Base-by-base conservation (phyloP, 768 basidiomycete species). In the Termitomyces sp. region DNA sequence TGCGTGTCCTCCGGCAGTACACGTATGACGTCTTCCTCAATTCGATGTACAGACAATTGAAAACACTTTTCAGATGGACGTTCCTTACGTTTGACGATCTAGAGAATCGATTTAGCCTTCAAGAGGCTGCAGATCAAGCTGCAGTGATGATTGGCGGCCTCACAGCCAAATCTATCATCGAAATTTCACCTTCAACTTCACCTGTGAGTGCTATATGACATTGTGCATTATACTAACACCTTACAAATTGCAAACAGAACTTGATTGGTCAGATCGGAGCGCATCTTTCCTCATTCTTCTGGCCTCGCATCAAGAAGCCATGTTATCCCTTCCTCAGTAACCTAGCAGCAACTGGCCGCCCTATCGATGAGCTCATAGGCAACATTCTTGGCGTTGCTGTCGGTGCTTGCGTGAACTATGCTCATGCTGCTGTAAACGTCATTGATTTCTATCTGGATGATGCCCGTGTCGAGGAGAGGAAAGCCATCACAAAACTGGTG, bases 391-490 rank as follows among this genome's bases (percentile, higher is more conserved):
- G 81, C 1, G 69, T 85, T 12, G 79, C 79, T 3, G 76, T 83
- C 17, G 75, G 78, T 0, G 75, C 76, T 14, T 77, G 78, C 2
- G 79, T 81, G 40, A 81, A 79, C 66, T 75, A 76, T 53, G 77
- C 80, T 0, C 81, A 84, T 65, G 79, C 77, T 10, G 76, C 76
- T 20, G 74, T 77, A 7, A 73, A 81, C 43, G 76, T 84, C 29
- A 69, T 86, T 51, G 79, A 85, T 64, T 84, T 84, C 71, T 85
- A 83, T 69, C 68, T 86, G 29, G 77, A 78, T 48, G 78, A 78
- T 45, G 69, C 66, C n/a, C 74, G 72, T 15, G 73, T 71, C 10
- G 69, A 69, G 51, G 79, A 84, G 63, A 69, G 74, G 10, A 71
- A 66, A 1, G 73, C 77, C 20, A 78, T 83, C 40, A 49, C 76